phyloP scores from a whole-genome alignment of 768 basidiomycete genomes.

The Glaciozyma antarctica region DNA sequence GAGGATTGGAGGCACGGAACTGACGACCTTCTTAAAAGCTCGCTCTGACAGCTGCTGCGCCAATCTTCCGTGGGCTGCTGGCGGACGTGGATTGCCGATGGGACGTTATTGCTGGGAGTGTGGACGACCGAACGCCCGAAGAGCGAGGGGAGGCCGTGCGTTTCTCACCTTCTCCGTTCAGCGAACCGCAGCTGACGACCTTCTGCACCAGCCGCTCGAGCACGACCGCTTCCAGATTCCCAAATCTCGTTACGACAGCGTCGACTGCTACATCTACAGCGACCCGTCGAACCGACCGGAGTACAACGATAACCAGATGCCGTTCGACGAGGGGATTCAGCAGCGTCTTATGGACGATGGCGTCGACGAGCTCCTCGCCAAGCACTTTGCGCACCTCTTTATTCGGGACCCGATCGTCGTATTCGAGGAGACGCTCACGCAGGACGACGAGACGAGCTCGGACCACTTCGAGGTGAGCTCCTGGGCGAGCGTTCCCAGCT shows the following conservation, averaged over 20 bases:
- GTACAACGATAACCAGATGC: conserved; percentile 80
- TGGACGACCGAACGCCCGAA: conserved; percentile 91
- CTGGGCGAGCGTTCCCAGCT: not conserved
- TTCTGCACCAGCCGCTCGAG: conserved; percentile 55
- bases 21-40: conserved; percentile 48
- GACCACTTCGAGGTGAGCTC: conserved; percentile 85
- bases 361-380: conserved; percentile 74
- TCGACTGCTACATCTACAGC: conserved; percentile 79
- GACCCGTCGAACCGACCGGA: conserved; percentile 75
- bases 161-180: not conserved
- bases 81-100: conserved; percentile 96
- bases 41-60: conserved; percentile 87
- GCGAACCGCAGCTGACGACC: not conserved
- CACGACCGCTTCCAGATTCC: conserved; percentile 69
- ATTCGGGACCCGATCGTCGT: conserved; percentile 94
- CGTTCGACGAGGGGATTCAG: conserved; percentile 66
- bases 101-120: conserved; percentile 98
- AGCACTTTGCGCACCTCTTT: conserved; percentile 88
- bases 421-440: conserved; percentile 85
- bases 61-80: conserved; percentile 85
- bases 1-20: too few relatives aligned
- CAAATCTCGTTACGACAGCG: conserved; percentile 95
- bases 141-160: conserved; percentile 77
- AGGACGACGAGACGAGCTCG: conserved; percentile 74
- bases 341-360: conserved; percentile 67